Evolutionary conservation across 257 asterid species (phyloP), one percentile per base, ranked within the genome.

Genomic region (Solanum gracilifrons): DNA sequence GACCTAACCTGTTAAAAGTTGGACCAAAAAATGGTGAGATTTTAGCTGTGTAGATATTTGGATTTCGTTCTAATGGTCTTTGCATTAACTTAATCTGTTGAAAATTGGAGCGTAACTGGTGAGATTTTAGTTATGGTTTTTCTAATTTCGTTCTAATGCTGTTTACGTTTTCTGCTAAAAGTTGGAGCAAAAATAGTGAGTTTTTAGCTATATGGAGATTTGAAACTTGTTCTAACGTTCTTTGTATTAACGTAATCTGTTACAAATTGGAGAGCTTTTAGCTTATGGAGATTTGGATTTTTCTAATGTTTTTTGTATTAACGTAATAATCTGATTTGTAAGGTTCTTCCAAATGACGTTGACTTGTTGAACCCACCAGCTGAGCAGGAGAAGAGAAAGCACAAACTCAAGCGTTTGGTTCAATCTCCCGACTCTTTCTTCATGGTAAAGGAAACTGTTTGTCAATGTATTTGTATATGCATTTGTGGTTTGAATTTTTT

Each of bases 351-450:
- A 64, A 87, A 89, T 25, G 91, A 89, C 23, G 60, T 79, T 3
- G 91, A 90, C 25, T 88, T 90, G 92, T 39, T 90, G 88, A 58
- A 90, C 74, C 92, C 92, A 29, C 41, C 87, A 36, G 58, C 76
- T 3, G 90, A 88, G 23, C 43, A 82, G 13, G 89, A 90, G 87
- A 90, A 73, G 87, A 90, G 75, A 37, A 90, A 86, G 80, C 92
- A 90, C 69, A 90, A 90, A 69, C 92, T 90, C 27, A 90, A 90
- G 80, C 90, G 88, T 74, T 87, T 90, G 36, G 87, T 90, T 15
- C 90, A 82, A 35, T 85, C 92, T 15, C 92, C 90, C 11, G 37
- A 90, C 60, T 90, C 90, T 69, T 87, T 90, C 60, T 90, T 90
- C 33, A 88, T 90, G 92, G 91, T 89, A 39, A 41, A 15, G 20